These are phyloP conservation scores for Dendrobium huoshanense DNA, from an alignment of 106 monocot species.

Conservation along the genomic window DNA sequence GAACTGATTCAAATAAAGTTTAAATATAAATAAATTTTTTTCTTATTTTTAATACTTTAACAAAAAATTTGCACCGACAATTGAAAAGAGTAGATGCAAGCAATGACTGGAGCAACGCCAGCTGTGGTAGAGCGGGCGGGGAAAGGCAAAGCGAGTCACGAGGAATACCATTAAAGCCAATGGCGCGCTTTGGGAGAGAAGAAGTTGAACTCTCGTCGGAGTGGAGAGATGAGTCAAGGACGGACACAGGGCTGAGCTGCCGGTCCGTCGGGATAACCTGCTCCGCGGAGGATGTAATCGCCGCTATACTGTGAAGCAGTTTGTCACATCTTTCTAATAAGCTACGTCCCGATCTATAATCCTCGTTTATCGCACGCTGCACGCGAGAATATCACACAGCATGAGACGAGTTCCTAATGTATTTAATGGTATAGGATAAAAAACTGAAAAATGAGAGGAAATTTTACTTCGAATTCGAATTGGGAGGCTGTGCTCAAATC, in stretches of 20 bases:
- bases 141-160: neutral
- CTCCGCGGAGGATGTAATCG: constrained; percentile 44
- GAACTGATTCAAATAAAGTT: too few species aligned
- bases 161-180: constrained; percentile 40
- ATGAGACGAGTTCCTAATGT: neutral
- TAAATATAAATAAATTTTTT: too few species aligned
- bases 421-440: neutral
- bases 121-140: neutral
- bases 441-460: neutral
- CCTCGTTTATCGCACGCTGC: constrained; percentile 28
- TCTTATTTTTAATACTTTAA: too few species aligned
- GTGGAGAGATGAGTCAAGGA: constrained; percentile 63
- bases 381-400: neutral
- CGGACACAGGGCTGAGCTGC: constrained; percentile 93
- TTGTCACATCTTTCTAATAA: constrained; percentile 80
- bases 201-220: constrained; percentile 36
- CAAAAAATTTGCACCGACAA: too few species aligned
- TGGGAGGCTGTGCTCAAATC: constrained; percentile 30
- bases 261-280: constrained; percentile 29
- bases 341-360: neutral
- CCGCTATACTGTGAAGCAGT: constrained; percentile 77
- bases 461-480: constrained; percentile 58
- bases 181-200: constrained; percentile 28
- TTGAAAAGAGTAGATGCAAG: neutral
- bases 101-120: too few species aligned